A percentile compares a stretch with the other conserved stretches of the same genome.
Conservation (phyloP, 768 basidiomycete species). For the Phaeotremella fagi region DNA sequence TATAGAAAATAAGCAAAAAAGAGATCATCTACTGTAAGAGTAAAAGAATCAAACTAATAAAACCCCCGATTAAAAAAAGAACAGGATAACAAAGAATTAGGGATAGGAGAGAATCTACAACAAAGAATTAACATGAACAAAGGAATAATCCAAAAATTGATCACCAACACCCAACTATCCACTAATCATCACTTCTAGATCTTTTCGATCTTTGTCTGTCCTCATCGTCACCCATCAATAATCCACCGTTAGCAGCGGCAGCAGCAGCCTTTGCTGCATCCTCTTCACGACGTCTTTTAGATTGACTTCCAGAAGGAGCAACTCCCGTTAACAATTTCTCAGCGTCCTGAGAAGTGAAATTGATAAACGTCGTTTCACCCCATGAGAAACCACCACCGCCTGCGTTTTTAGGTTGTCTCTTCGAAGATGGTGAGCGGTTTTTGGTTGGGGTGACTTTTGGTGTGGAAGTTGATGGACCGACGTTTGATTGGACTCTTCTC, state of each 20-base stretch:
- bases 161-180: too few relatives aligned
- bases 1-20: too few relatives aligned
- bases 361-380: conserved; percentile 46
- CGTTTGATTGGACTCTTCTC: neutral
- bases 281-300: conserved; percentile 37
- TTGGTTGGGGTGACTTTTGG: conserved; percentile 4
- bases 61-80: too few relatives aligned
- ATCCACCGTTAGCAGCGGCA: neutral
- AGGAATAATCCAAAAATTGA: too few relatives aligned
- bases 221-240: conserved; percentile 1
- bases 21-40: too few relatives aligned
- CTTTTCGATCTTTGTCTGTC: neutral
- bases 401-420: conserved; percentile 1
- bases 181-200: conserved; percentile 1
- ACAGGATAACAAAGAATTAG: too few relatives aligned
- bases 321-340: conserved; percentile 45
- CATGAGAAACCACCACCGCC: conserved; percentile 30
- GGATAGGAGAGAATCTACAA: too few relatives aligned
- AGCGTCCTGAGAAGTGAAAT: conserved; percentile 47
- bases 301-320: conserved; percentile 42
- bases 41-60: too few relatives aligned
- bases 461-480: too few relatives aligned
- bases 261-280: conserved; percentile 11
- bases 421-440: conserved; percentile 26
- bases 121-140: too few relatives aligned